Evolutionary conservation across 1,284 basidiomycete species (phyloP).

Genomic region (Cutaneotrichosporon sp.): DNA sequence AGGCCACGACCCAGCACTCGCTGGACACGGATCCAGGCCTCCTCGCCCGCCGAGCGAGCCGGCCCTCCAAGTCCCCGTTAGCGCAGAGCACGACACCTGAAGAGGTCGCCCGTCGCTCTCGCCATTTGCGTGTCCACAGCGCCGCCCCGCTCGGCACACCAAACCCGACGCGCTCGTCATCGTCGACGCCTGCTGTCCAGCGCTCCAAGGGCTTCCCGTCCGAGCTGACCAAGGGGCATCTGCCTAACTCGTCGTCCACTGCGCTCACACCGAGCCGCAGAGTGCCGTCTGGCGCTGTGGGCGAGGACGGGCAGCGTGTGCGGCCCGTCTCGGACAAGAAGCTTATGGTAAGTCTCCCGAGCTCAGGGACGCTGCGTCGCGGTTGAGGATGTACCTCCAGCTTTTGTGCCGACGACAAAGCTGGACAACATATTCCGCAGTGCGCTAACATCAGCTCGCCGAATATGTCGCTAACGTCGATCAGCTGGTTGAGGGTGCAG

Average conservation of each 20-base stretch:
- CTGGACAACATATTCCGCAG: neutral
- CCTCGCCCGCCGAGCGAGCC: neutral
- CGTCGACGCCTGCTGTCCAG: neutral
- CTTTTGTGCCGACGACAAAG: neutral
- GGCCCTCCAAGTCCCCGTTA: conserved; percentile 3
- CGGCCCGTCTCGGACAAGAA: conserved; percentile 75
- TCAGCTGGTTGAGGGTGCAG: conserved; percentile 76
- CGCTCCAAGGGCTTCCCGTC: conserved; percentile 38
- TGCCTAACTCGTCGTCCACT: conserved; percentile 25
- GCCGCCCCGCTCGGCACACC: conserved; percentile 18
- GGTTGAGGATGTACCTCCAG: too few relatives aligned
- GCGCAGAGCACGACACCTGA: conserved; percentile 28
- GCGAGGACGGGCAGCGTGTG: neutral
- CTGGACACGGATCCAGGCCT: neutral
- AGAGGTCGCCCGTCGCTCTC: conserved; percentile 23
- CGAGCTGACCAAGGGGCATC: conserved; percentile 40
- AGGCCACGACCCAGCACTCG: conserved; percentile 5
- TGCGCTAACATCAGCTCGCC: conserved; percentile 55
- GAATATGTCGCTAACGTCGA: conserved; percentile 84
- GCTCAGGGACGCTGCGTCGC: neutral
- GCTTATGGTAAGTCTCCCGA: conserved; percentile 55
- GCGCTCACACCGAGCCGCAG: conserved; percentile 20
- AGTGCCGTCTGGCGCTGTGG: conserved; percentile 7
- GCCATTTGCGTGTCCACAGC: conserved; percentile 41
- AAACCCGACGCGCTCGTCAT: conserved; percentile 8